Base-by-base conservation (phyloP, 176 grass and related monocot species). In the Canna indica region DNA sequence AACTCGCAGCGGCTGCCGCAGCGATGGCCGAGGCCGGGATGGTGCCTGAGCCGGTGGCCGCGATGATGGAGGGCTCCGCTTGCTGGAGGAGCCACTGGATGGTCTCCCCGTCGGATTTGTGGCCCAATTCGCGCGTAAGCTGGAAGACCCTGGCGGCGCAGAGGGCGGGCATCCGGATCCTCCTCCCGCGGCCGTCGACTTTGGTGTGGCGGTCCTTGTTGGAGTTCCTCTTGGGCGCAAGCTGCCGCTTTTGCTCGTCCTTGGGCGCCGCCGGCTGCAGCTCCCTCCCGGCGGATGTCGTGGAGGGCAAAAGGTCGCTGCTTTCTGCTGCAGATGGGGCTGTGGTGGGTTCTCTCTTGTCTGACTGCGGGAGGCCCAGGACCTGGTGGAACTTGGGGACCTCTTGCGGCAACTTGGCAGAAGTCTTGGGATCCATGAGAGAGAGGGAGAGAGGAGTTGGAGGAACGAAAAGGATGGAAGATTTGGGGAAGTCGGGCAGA, bases 1-100 rank as follows among this genome's bases (percentile, higher is more conserved):
- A 76, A 2, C 83, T 74, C 8, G 78, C 83, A 28, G 81, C 85
- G 60, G 85, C 86, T 5, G 28, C 29, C 6, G 61, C 33, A 2
- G 59, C 59, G 31, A 65, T 31, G 33, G 33, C 16, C 32, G 62
- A 65, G 6, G 62, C 33, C 0, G 62, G 62, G 33, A 65, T 36
- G 1, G 62, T 65, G 31, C 62, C 62, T 0, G 62, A 65, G 4
- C 33, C 62, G 14, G 62, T 65, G 62, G 62, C 16, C 18, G 62
- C 62, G 16, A 36, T 65, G 62, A 65, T 65, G 62, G 62, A 22
- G 62, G 62, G 33, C 62, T 65, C 62, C 16, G 62, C 33, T 20
- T 65, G 62, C 62, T 65, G 62, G 16, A 65, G 62, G 16, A 65
- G 62, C 62, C 33, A 65, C 62, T 65, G 62, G 33, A 65, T 36